Evolutionary conservation across 371 early-diverging fungal genomes (phyloP), one percentile per base, ranked within the genome.

Genomic region (Circinella minor): DNA sequence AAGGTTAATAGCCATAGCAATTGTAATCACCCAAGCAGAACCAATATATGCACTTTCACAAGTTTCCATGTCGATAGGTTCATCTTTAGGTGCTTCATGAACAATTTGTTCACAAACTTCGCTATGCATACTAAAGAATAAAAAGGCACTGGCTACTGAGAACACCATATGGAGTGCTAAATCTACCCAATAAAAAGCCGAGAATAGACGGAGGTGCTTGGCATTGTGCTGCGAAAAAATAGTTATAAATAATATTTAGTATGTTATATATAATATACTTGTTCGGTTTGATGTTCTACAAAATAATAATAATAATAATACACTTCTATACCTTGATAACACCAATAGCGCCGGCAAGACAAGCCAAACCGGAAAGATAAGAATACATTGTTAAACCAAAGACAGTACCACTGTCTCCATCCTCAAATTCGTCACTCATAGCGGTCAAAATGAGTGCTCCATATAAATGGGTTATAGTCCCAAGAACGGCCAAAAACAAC

Each of bases 311-410:
- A 13, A 27, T 27, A 27, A 27, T 27, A 27, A 27, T 27, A 27
- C 27, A 27, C 27, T 34, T 0, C 57, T 27, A 34, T 77, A 81
- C 81, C 75, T 79, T 81, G 11, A 81, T 20, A 4, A 81, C 81
- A 73, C 81, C 81, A 65, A 77, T 65, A 63, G 77, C 78, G 61
- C 78, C 80, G 36, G 77, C 82, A 57, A 82, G 68, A 57, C 79
- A 82, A 36, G 76, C 71, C 46, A 78, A 72, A 2, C 72, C 81
- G 27, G 81, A 78, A 20, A 79, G 70, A 66, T 75, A 77, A 34
- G 79, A 79, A 54, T 81, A 81, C 27, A 77, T 68, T 11, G 80
- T 75, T 11, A 78, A 65, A 13, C 79, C 78, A 68, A 79, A 72
- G 18, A 80, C 55, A n/a, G 80, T 69, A 4, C 75, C 73, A 47